phyloP scores from a whole-genome alignment of 306 rosid genomes.

The Fragaria vesca region DNA sequence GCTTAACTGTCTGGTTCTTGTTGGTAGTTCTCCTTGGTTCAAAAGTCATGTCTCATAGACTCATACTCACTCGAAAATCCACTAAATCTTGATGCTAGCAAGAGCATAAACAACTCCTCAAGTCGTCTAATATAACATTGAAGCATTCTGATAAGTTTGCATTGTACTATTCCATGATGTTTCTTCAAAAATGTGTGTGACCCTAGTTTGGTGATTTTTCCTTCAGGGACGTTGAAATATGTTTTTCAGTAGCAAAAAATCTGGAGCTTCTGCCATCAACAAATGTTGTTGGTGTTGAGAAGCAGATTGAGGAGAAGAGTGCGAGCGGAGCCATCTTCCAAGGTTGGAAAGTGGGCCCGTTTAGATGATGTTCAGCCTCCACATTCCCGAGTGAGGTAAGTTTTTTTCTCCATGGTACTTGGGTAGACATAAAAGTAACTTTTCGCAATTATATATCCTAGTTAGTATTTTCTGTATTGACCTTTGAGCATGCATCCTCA shows the following conservation, averaged over 20 bases:
- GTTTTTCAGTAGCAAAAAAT: conserved; percentile 35
- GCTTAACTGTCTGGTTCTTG: too few relatives aligned
- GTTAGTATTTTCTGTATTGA: neutral
- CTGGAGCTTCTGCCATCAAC: neutral
- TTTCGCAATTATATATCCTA: neutral
- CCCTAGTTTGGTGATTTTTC: conserved; percentile 7
- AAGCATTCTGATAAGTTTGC: too few relatives aligned
- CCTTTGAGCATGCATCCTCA: neutral
- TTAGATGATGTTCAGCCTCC: conserved; percentile 10
- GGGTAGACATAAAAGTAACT: neutral
- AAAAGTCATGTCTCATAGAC: too few relatives aligned
- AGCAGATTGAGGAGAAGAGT: conserved; percentile 23
- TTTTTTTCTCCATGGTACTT: neutral
- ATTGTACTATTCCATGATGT: too few relatives aligned
- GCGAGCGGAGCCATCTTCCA: conserved; percentile 29
- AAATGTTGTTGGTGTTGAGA: neutral
- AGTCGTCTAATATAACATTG: too few relatives aligned
- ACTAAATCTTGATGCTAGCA: too few relatives aligned
- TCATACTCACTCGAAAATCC: too few relatives aligned
- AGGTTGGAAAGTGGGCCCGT: conserved; percentile 26
- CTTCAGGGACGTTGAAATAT: conserved; percentile 43
- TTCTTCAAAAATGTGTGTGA: neutral
- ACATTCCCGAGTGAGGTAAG: conserved; percentile 33
- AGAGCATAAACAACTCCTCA: too few relatives aligned
- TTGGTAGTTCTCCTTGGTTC: too few relatives aligned